A percentile compares a stretch with the other conserved stretches of the same genome.
phyloP scores from a whole-genome alignment of 2,329 filamentous ascomycete species.

The Colletotrichum somersetense region DNA sequence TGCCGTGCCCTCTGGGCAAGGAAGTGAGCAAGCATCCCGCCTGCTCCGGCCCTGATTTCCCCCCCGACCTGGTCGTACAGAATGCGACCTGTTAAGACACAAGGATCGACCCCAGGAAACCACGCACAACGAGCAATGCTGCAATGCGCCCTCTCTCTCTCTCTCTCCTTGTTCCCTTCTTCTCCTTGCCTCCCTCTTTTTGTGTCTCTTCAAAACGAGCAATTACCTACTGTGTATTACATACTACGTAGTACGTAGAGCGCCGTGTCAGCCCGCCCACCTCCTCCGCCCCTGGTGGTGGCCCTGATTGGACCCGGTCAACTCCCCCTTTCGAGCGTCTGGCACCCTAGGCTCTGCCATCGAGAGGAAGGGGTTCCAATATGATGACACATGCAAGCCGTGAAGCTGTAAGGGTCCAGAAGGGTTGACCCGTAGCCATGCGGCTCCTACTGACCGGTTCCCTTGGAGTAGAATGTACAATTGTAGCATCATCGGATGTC shows the following conservation, averaged over 20 bases:
- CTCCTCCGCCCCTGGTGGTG: conserved; percentile 10
- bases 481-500: background rate
- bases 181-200: background rate
- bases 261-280: conserved; percentile 30
- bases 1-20: background rate
- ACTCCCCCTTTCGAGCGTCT: conserved; percentile 19
- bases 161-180: too few relatives aligned
- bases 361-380: conserved; percentile 16
- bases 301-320: conserved; percentile 28
- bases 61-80: conserved; percentile 26
- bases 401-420: conserved; percentile 17
- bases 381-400: conserved; percentile 21
- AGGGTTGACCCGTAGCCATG: conserved; percentile 1
- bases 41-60: conserved; percentile 9
- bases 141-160: conserved; percentile 10
- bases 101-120: conserved; percentile 21
- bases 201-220: background rate
- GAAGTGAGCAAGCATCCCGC: conserved; percentile 24
- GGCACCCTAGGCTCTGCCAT: conserved; percentile 27
- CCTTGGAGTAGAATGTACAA: background rate
- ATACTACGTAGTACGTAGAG: background rate
- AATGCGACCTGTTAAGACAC: conserved; percentile 25
- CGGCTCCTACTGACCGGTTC: background rate
- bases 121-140: background rate
- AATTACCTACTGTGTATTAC: background rate